Conservation (phyloP, 2,329 filamentous ascomycete genomes). For the Tolypocladium album region DNA sequence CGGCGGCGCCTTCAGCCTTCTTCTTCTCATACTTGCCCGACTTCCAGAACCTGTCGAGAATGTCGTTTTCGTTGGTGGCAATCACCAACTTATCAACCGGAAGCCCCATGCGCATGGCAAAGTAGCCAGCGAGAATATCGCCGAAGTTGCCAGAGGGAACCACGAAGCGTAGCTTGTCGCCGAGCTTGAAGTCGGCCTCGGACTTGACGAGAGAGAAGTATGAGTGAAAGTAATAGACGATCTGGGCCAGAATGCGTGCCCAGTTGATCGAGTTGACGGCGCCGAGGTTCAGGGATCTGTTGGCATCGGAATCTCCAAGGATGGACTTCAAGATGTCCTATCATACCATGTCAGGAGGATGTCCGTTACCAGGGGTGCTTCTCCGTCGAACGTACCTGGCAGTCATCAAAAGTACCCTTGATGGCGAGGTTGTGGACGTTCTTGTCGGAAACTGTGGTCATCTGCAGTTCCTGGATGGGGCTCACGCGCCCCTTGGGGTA, state of each 20-base stretch:
- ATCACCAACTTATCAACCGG: conserved; percentile 82
- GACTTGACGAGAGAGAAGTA: conserved; percentile 71
- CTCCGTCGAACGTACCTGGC: conserved; percentile 68
- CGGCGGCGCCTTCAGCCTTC: conserved; percentile 41
- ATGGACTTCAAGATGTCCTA: conserved; percentile 88
- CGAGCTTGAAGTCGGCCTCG: conserved; percentile 48
- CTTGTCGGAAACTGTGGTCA: conserved; percentile 83
- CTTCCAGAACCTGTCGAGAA: conserved; percentile 90
- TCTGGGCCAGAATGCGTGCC: conserved; percentile 90
- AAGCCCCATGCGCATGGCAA: conserved; percentile 82
- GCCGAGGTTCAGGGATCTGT: conserved; percentile 71
- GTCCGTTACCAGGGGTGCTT: conserved; percentile 63
- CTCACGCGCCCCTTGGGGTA: conserved; percentile 85
- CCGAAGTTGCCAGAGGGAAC: conserved; percentile 96
- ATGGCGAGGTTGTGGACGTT: conserved; percentile 93
- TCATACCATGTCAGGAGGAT: conserved; percentile 37
- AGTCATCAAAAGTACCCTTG: conserved; percentile 89
- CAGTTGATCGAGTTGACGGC: conserved; percentile 98
- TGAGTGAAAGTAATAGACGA: conserved; percentile 92
- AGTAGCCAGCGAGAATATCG: conserved; percentile 87
- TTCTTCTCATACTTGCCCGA: conserved; percentile 85
- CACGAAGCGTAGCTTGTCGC: conserved; percentile 69
- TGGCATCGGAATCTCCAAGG: conserved; percentile 77
- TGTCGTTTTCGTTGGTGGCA: conserved; percentile 96
- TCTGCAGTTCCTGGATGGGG: conserved; percentile 90